Percentiles rank a stretch among this genome's conserved stretches.
Conservation (phyloP, 1,284 basidiomycete genomes). For the Malassezia sympodialis region DNA sequence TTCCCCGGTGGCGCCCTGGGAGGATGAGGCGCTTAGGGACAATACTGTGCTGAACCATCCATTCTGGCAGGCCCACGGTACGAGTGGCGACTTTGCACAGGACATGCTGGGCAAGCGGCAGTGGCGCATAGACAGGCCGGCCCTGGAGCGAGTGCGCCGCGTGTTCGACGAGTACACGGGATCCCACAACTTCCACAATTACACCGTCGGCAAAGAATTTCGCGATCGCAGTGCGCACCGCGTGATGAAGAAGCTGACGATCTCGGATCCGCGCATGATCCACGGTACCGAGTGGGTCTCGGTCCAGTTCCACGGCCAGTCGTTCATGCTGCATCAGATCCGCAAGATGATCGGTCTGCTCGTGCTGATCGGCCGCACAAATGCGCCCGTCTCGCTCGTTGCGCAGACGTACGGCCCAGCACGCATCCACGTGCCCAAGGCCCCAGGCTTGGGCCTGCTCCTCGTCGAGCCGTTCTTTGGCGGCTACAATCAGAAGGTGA, state of each 20-base stretch:
- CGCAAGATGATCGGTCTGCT: constrained; percentile 93
- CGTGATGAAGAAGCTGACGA: constrained; percentile 49
- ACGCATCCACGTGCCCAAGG: constrained; percentile 83
- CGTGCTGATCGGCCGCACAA: constrained; percentile 54
- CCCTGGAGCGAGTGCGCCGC: constrained; percentile 27
- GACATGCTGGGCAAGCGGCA: constrained; percentile 36
- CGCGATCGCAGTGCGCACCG: constrained; percentile 69
- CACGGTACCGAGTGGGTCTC: constrained; percentile 91
- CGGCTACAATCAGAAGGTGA: constrained; percentile 61
- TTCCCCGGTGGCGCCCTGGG: constrained; percentile 9
- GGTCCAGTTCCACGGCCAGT: constrained; percentile 87
- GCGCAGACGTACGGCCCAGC: constrained; percentile 56
- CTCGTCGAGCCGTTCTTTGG: constrained; percentile 82
- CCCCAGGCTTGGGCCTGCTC: constrained; percentile 87
- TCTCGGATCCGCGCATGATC: constrained; percentile 55
- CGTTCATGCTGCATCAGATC: constrained; percentile 94
- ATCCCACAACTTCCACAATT: constrained; percentile 80
- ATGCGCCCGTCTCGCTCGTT: constrained; percentile 31
- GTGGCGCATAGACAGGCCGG: constrained; percentile 24
- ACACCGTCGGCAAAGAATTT: constrained; percentile 78
- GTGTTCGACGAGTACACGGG: constrained; percentile 31
- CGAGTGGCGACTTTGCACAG: constrained; percentile 21
- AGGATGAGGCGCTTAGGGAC: constrained; percentile 12
- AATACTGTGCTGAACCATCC: constrained; percentile 30
- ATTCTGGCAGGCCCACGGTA: constrained; percentile 37